Base-by-base conservation (phyloP, 2,329 filamentous ascomycete species). In the Tympanopsis confertula region DNA sequence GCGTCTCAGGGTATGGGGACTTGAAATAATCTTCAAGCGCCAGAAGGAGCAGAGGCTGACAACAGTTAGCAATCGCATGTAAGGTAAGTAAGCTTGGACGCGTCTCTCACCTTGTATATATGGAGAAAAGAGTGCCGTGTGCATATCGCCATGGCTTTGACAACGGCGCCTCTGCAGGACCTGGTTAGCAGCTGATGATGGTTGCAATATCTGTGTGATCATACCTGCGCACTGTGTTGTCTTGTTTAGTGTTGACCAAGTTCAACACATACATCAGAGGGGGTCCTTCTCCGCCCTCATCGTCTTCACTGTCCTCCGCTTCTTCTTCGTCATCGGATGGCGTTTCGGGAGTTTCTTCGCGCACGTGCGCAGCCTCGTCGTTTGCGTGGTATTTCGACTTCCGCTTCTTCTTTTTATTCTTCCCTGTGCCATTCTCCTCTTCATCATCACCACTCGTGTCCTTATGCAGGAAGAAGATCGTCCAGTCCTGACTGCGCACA, bases 131-230 rank as follows among this genome's bases (percentile, higher is more conserved):
- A 88, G 65, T 98, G 91, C 32, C 91, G 72, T 5, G 91, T 98
- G 66, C 91, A 98, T 48, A 98, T 95, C 20, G 91, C 91, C 91
- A 98, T 98, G 30, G 91, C 86, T 57, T 96, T 96, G 41, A 96
- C 89, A 36, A 95, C 73, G 15, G 91, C 91, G 41, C 91, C 91
- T 71, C 91, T 33, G 22, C 22, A 26, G 17, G 7, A 33, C 12
- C 10, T 33, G n/a, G n/a, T n/a, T n/a, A n/a, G n/a, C n/a, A n/a
- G n/a, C n/a, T n/a, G n/a, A n/a, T n/a, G n/a, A n/a, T n/a, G n/a
- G n/a, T n/a, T n/a, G n/a, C n/a, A n/a, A n/a, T n/a, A n/a, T n/a
- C n/a, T n/a, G 15, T 10, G 30, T 12, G 30, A 33, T 7, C 30
- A 18, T 13, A 33, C 30, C 30, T 80, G 61, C 91, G 93, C 35